A percentile compares a stretch with the other conserved stretches of the same genome.
Evolutionary conservation across 345 rosid genomes (phyloP).

Genomic region (Lepidium africanum): DNA sequence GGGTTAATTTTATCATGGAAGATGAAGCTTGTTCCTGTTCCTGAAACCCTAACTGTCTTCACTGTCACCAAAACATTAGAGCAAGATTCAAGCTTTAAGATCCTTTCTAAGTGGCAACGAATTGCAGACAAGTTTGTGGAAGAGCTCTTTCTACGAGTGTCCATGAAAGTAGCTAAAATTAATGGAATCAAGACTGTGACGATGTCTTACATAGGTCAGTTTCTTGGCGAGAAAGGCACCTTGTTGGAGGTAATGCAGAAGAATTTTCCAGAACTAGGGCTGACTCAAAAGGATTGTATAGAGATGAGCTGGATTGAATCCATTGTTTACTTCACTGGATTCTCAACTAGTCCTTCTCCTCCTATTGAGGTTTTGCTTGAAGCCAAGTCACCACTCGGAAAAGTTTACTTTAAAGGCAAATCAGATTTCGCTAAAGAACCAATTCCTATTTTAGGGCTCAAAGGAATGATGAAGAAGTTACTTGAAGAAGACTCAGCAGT

Average conservation of each 20-base stretch:
- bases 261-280: conserved; percentile 49
- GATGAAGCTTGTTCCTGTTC: no score
- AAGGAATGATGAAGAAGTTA: conserved; percentile 40
- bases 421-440: conserved; percentile 43
- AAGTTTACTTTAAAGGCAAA: conserved; percentile 48
- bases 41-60: no score
- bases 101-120: conserved; percentile 44
- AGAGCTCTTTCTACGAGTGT: conserved; percentile 41
- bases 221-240: conserved; percentile 32
- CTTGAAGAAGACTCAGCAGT: conserved; percentile 38
- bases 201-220: conserved; percentile 29
- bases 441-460: conserved; percentile 27
- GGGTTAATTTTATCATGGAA: no score
- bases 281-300: conserved; percentile 31
- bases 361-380: conserved; percentile 33
- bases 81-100: conserved; percentile 28
- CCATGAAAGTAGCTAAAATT: conserved; percentile 10
- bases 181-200: conserved; percentile 24
- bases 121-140: conserved; percentile 38
- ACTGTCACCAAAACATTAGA: conserved; percentile 34
- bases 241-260: conserved; percentile 32
- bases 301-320: conserved; percentile 56
- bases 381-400: conserved; percentile 33
- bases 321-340: conserved; percentile 34
- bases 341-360: neutral